Evolutionary conservation across 2,329 filamentous ascomycete species (phyloP).

Genomic region (Beauveria caledonica): DNA sequence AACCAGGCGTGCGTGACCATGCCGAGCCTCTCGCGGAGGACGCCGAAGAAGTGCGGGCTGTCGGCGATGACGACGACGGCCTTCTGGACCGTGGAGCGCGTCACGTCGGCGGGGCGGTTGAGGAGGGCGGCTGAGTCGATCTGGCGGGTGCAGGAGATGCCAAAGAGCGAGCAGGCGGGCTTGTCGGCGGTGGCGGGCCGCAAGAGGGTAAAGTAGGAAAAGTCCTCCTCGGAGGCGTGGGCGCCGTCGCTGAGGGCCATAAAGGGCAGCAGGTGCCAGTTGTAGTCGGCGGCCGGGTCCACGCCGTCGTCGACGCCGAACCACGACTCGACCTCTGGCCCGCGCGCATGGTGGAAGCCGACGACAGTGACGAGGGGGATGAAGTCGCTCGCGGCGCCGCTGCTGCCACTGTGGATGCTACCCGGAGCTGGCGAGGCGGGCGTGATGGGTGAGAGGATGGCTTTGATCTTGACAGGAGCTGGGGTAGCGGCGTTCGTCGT

Average conservation of each 20-base stretch:
- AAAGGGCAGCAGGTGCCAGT: conserved; percentile 88
- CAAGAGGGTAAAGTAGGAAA: conserved; percentile 94
- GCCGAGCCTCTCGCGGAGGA: conserved; percentile 79
- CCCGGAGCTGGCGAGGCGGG: conserved; percentile 24
- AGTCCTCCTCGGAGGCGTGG: conserved; percentile 87
- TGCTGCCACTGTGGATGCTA: conserved; percentile 20
- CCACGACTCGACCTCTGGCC: conserved; percentile 91
- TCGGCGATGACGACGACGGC: conserved; percentile 93
- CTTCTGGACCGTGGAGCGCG: conserved; percentile 95
- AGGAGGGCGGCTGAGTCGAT: conserved; percentile 72
- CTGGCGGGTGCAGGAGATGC: conserved; percentile 91
- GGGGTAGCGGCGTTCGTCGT: neutral
- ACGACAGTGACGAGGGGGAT: conserved; percentile 69
- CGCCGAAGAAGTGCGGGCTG: conserved; percentile 81
- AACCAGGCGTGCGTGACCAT: conserved; percentile 96
- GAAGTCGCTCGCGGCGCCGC: conserved; percentile 29
- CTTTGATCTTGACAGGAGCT: conserved; percentile 15
- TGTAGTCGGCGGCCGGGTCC: conserved; percentile 75
- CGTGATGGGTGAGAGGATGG: conserved; percentile 25
- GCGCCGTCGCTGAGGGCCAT: conserved; percentile 96
- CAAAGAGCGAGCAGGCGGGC: conserved; percentile 78
- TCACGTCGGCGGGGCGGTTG: conserved; percentile 78
- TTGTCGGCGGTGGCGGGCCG: conserved; percentile 45
- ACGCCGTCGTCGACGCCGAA: conserved; percentile 55
- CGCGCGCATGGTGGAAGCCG: conserved; percentile 76